Percentiles rank a stretch among this genome's conserved stretches.
Conservation (phyloP, 2,329 filamentous ascomycete species). For the Stemphylium vesicarium region DNA sequence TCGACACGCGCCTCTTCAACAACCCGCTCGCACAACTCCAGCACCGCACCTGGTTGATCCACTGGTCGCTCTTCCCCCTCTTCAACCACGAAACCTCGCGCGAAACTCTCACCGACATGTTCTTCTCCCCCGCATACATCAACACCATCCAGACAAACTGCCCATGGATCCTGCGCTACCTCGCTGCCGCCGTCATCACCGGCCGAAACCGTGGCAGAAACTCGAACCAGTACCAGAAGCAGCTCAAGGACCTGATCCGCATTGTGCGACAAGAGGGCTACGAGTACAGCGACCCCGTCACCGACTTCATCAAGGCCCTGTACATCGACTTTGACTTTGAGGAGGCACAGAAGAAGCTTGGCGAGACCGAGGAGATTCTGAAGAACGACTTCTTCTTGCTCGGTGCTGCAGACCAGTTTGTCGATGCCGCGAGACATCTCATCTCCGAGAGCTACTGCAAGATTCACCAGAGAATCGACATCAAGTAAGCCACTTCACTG, state of each 20-base stretch:
- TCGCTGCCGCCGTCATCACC: conserved; percentile 92
- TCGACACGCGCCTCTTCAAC: conserved; percentile 94
- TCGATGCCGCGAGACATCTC: conserved; percentile 91
- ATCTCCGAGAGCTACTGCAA: conserved; percentile 99
- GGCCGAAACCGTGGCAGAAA: conserved; percentile 72
- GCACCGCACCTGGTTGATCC: conserved; percentile 95
- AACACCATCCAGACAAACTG: conserved; percentile 99
- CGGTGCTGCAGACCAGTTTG: conserved; percentile 82
- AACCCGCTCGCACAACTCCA: conserved; percentile 94
- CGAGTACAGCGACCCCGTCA: conserved; percentile 95
- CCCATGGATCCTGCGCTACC: conserved; percentile 95
- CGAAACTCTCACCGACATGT: conserved; percentile 90
- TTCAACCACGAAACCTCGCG: conserved; percentile 96
- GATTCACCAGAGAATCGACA: conserved; percentile 98
- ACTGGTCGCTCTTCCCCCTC: conserved; percentile 98
- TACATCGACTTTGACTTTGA: conserved; percentile 98
- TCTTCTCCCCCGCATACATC: conserved; percentile 97
- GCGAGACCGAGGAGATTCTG: conserved; percentile 87
- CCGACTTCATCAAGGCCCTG: conserved; percentile 93
- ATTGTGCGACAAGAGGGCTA: conserved; percentile 97
- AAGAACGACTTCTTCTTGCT: conserved; percentile 95
- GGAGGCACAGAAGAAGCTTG: conserved; percentile 88
- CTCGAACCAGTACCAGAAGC: conserved; percentile 95
- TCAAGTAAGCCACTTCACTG: conserved; percentile 66
- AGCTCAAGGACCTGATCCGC: conserved; percentile 95